Conservation (phyloP, 352 stramenopile genomes). For the Peronospora belbahrii region DNA sequence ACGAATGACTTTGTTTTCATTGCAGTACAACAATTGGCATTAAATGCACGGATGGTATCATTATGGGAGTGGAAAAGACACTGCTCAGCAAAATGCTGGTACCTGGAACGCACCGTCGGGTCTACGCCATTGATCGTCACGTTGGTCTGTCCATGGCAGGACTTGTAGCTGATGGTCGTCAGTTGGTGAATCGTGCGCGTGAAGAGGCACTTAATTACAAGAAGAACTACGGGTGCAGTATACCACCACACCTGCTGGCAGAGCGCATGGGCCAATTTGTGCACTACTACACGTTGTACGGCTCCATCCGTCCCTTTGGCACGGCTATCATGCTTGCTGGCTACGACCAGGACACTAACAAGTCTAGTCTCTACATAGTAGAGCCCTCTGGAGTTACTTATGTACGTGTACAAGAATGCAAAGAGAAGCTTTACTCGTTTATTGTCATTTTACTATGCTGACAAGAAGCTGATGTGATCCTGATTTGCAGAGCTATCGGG, state of each 20-base stretch:
- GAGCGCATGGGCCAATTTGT: slow-evolving; percentile 95
- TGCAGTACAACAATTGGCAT: slow-evolving; percentile 94
- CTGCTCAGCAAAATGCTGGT: slow-evolving; percentile 91
- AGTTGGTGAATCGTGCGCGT: slow-evolving; percentile 92
- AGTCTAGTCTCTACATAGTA: slow-evolving; percentile 86
- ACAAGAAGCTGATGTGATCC: neutral
- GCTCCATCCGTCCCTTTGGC: slow-evolving; percentile 95
- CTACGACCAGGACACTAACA: slow-evolving; percentile 92
- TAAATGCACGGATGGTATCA: slow-evolving; percentile 95
- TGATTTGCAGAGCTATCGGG: slow-evolving; percentile 90
- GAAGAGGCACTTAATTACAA: slow-evolving; percentile 93
- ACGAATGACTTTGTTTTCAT: neutral
- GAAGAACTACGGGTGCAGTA: slow-evolving; percentile 93
- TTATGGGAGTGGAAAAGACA: slow-evolving; percentile 97
- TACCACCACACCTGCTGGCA: slow-evolving; percentile 90
- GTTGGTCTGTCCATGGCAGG: slow-evolving; percentile 92
- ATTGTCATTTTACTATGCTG: neutral
- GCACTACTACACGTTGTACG: slow-evolving; percentile 99
- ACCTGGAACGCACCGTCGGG: slow-evolving; percentile 75
- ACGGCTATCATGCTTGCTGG: slow-evolving; percentile 91
- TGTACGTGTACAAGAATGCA: slow-evolving; percentile 32
- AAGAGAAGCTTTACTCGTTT: neutral
- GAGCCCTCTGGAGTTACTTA: slow-evolving; percentile 89
- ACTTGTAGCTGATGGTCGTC: slow-evolving; percentile 91
- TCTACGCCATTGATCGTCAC: slow-evolving; percentile 89